Conservation (phyloP, 305 asterid genomes). For the Solanum hybrid region DNA sequence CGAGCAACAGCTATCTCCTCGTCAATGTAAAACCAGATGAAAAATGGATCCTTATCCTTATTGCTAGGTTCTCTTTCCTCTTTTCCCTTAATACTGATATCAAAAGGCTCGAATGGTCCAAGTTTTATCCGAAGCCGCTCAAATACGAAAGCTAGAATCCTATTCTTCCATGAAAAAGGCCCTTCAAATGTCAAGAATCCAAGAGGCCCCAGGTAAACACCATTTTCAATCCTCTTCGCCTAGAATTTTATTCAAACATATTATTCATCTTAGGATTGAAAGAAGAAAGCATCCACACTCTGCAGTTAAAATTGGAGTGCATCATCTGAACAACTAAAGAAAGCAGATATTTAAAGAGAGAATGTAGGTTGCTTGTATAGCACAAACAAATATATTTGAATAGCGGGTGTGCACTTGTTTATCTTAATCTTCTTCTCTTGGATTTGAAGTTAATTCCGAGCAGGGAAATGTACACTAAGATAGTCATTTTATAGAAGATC, state of each 20-base stretch:
- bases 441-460: neutral
- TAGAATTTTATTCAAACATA: slow-evolving; percentile 7
- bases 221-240: slow-evolving; percentile 93
- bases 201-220: slow-evolving; percentile 70
- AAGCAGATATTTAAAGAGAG: neutral
- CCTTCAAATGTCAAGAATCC: slow-evolving; percentile 83
- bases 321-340: neutral
- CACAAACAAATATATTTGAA: neutral
- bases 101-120: slow-evolving; percentile 67
- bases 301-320: neutral
- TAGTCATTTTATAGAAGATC: neutral
- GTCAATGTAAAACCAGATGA: slow-evolving; percentile 80
- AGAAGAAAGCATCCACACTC: neutral
- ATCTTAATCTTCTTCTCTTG: neutral
- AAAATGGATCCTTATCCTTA: slow-evolving; percentile 63
- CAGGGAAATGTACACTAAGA: neutral
- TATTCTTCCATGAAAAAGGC: slow-evolving; percentile 72
- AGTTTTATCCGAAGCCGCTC: slow-evolving; percentile 60
- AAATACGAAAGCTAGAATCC: slow-evolving; percentile 70
- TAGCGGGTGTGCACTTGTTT: neutral
- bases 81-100: slow-evolving; percentile 53
- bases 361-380: neutral
- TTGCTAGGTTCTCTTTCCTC: slow-evolving; percentile 72
- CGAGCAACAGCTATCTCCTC: slow-evolving; percentile 93
- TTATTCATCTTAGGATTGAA: neutral